phyloP scores from a whole-genome alignment of 2,329 filamentous ascomycete species.

The Beauveria varroae region DNA sequence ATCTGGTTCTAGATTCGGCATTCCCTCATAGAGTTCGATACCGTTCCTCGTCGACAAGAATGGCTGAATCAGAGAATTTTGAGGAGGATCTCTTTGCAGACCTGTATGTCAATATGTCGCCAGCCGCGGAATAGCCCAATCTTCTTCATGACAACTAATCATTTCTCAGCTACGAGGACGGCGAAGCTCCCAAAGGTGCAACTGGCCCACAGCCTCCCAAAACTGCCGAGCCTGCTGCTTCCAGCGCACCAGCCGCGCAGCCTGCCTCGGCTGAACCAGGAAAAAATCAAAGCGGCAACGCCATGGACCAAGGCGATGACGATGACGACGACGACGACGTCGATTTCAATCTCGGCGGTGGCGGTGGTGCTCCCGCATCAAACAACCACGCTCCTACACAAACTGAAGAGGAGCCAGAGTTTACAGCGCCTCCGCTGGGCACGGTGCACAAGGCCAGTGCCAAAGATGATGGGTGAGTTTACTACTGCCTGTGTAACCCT shows the following conservation, averaged over 20 bases:
- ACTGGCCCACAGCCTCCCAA: constrained; percentile 18
- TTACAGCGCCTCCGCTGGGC: constrained; percentile 27
- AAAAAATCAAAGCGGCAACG: constrained; percentile 30
- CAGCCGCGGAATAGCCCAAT: not conserved
- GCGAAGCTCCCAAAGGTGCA: constrained; percentile 39
- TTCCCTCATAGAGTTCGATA: not conserved
- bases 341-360: constrained; percentile 52
- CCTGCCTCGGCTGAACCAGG: constrained; percentile 23
- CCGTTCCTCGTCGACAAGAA: constrained; percentile 27
- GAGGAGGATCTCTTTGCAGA: constrained; percentile 96
- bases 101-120: constrained; percentile 53
- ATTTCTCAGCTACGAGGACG: constrained; percentile 57
- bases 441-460: constrained; percentile 55
- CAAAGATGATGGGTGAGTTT: constrained; percentile 39
- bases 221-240: constrained; percentile 2
- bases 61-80: constrained; percentile 75
- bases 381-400: constrained; percentile 20
- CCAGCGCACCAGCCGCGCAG: constrained; percentile 16
- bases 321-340: constrained; percentile 36
- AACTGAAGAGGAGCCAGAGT: constrained; percentile 17
- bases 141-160: not conserved
- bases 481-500: not conserved
- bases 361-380: constrained; percentile 33
- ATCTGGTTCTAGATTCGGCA: not conserved
- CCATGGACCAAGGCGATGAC: constrained; percentile 42